Conservation (phyloP, 768 basidiomycete species). For the Macrolepiota albuminosa region DNA sequence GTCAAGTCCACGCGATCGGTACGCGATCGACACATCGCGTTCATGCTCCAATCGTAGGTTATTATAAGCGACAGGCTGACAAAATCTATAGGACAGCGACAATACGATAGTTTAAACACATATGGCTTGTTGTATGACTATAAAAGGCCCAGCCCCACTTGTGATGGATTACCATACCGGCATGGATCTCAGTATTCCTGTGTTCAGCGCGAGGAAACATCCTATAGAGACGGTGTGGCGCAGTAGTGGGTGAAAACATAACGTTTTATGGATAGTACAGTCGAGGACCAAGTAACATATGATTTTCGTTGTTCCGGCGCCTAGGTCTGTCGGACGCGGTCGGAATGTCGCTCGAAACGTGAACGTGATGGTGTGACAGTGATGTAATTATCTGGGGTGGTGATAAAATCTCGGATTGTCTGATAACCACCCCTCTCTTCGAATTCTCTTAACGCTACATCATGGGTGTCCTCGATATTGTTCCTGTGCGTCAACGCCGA, state of each 20-base stretch:
- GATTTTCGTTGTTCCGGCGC: slow-evolving; percentile 2
- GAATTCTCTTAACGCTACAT: slow-evolving; percentile 9
- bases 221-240: background rate
- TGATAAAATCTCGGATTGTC: slow-evolving; percentile 3
- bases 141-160: background rate
- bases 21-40: too few species aligned
- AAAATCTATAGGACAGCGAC: background rate
- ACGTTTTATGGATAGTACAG: background rate
- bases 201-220: too few species aligned
- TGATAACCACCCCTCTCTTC: slow-evolving; percentile 3
- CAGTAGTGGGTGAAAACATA: background rate
- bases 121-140: background rate
- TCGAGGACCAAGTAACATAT: background rate
- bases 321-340: background rate
- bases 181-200: background rate
- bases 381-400: background rate
- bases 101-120: background rate
- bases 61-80: too few species aligned
- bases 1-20: too few species aligned
- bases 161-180: background rate
- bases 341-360: background rate
- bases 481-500: slow-evolving; percentile 54
- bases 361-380: slow-evolving; percentile 3
- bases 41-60: too few species aligned
- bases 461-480: slow-evolving; percentile 83